Evolutionary conservation across 352 stramenopile species (phyloP).

Genomic region (Aphanomyces invadans): DNA sequence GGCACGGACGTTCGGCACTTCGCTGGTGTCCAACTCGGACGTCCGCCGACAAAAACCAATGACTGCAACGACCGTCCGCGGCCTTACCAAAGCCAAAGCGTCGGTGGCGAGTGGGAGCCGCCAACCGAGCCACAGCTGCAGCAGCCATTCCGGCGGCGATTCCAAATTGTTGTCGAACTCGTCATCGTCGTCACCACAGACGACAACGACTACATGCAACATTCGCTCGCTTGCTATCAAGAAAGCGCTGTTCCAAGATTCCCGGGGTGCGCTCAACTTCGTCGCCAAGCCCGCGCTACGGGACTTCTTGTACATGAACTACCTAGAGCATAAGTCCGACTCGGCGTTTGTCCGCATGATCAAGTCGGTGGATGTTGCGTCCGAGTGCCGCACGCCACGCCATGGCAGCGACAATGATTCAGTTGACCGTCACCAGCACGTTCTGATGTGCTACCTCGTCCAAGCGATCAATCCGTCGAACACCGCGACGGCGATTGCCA

Average conservation of each 20-base stretch:
- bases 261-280: neutral
- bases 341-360: neutral
- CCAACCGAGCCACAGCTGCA: neutral
- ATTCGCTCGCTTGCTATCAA: constrained; percentile 6
- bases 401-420: neutral
- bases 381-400: neutral
- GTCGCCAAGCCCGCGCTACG: neutral
- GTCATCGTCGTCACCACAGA: neutral
- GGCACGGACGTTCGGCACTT: neutral
- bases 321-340: constrained; percentile 2
- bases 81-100: too few relatives aligned
- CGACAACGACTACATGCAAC: neutral
- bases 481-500: neutral
- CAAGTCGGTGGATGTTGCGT: constrained; percentile 8
- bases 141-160: neutral
- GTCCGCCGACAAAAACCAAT: neutral
- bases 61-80: neutral
- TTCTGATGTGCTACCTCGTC: constrained; percentile 15
- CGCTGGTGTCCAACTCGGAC: neutral
- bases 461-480: constrained; percentile 8
- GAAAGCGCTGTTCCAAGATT: neutral
- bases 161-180: neutral
- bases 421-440: neutral
- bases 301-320: constrained; percentile 14
- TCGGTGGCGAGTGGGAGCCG: neutral